phyloP scores from a whole-genome alignment of 106 monocot species.

The Allium sativum region DNA sequence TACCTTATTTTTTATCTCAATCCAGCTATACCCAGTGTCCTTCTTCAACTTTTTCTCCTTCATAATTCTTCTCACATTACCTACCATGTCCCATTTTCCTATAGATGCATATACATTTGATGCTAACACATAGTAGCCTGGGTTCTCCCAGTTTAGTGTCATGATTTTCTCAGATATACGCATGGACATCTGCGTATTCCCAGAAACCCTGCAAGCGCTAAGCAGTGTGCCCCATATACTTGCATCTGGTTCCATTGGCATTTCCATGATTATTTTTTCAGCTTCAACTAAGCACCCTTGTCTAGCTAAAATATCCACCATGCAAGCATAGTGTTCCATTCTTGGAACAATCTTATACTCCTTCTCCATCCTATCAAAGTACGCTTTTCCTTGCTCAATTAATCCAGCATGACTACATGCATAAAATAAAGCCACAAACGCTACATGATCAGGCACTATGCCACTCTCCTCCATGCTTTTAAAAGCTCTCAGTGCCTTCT shows the following conservation, averaged over 20 bases:
- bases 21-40: constrained; percentile 18
- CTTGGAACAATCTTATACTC: constrained; percentile 13
- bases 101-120: constrained; percentile 20
- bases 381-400: constrained; percentile 8
- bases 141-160: constrained; percentile 10
- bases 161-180: constrained; percentile 9
- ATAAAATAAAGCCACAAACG: constrained; percentile 15
- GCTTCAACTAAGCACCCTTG: constrained; percentile 10
- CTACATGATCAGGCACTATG: constrained; percentile 13
- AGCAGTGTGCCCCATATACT: constrained; percentile 22
- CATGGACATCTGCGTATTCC: constrained; percentile 9
- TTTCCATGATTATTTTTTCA: constrained; percentile 7
- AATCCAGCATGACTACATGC: constrained; percentile 27
- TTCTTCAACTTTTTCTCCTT: constrained; percentile 13
- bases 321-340: constrained; percentile 25
- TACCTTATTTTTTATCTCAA: constrained; percentile 14
- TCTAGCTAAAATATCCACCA: constrained; percentile 18
- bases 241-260: constrained; percentile 19
- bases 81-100: constrained; percentile 13
- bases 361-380: constrained; percentile 11
- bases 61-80: constrained; percentile 11
- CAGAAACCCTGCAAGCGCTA: constrained; percentile 16
- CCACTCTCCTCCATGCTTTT: constrained; percentile 9
- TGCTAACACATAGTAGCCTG: constrained; percentile 11
- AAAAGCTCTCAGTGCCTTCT: constrained; percentile 13